Base-by-base conservation (phyloP, 768 basidiomycete species). In the Grammothele lineata region DNA sequence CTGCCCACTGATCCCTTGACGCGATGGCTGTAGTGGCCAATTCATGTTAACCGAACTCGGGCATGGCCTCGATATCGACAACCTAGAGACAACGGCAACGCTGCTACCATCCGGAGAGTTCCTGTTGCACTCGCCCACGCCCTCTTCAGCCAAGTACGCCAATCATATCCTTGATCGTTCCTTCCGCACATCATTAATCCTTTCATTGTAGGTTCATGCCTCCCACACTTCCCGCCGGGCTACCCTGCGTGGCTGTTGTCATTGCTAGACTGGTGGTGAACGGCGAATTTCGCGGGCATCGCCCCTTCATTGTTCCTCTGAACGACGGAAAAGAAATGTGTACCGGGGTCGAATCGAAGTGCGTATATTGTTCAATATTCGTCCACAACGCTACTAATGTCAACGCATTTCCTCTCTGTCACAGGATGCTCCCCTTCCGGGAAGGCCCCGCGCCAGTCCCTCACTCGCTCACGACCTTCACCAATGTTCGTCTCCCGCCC, bases 381-480 rank as follows among this genome's bases (percentile, higher is more conserved):
- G 2, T 25, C 26, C 33, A 10, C 40, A n/a, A 43, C n/a, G 14
- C 11, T 3, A 17, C 18, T 30, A 30, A 7, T 30, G 7, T 7
- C 8, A 7, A 7, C 27, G 7, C 8, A 30, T 30, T 30, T 30
- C 27, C 7, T 30, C 8, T 30, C 14, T 30, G 27, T 7, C 27
- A 14, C 36, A 61, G 60, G 37, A 50, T 62, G 18, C 55, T 55
- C 27, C 53, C 57, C 39, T 64, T 51, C 59, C 63, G 71, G 5
- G 66, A 58, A 1, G 61, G 63, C 3, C 51, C 66, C 1, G 27
- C 40, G 5, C 70, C 69, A 2, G 49, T 72, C 25, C 57, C 62
- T n/a, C 71, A 71, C 46, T 30, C 63, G 1, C 42, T 73, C 23
- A 73, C 71, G 1, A 60, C 47, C 7, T 74, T 74, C 59, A 32